A percentile compares a stretch with the other conserved stretches of the same genome.
Evolutionary conservation across 495 filamentous ascomycete species (phyloP).

Genomic region (Aspergillus mulundensis): DNA sequence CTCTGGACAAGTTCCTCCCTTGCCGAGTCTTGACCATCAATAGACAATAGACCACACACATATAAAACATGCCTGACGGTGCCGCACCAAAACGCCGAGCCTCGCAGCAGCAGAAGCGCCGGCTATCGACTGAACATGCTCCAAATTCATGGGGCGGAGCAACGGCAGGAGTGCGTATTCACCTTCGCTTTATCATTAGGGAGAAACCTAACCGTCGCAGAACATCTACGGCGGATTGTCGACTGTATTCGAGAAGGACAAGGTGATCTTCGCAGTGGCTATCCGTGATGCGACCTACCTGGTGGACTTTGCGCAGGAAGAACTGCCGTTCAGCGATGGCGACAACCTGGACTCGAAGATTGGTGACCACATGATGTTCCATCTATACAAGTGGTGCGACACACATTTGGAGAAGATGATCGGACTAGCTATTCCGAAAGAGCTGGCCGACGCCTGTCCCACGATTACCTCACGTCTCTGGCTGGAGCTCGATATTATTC

Average conservation of each 20-base stretch:
- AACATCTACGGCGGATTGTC: conserved; percentile 63
- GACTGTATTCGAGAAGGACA: conserved; percentile 44
- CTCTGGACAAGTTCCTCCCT: not conserved
- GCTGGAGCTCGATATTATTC: conserved; percentile 73
- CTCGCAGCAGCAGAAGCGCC: conserved; percentile 32
- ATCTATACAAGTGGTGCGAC: conserved; percentile 54
- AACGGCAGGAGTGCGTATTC: conserved; percentile 21
- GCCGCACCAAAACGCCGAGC: conserved; percentile 13
- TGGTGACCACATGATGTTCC: conserved; percentile 49
- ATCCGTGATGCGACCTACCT: conserved; percentile 77
- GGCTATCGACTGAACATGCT: conserved; percentile 23
- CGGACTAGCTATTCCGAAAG: conserved; percentile 43
- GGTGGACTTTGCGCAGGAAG: conserved; percentile 66
- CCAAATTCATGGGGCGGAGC: conserved; percentile 23
- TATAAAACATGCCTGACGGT: not conserved
- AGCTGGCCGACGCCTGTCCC: conserved; percentile 50
- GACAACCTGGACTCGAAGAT: conserved; percentile 34
- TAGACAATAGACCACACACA: not conserved
- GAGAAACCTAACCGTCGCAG: conserved; percentile 32
- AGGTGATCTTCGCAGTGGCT: conserved; percentile 58
- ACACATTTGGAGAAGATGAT: conserved; percentile 64
- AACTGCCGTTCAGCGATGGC: conserved; percentile 29
- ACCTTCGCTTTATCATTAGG: not conserved
- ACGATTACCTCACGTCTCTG: conserved; percentile 69
- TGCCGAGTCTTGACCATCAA: not conserved